Conservation (phyloP, 2,329 filamentous ascomycete species). For the Zarea fungicola region DNA sequence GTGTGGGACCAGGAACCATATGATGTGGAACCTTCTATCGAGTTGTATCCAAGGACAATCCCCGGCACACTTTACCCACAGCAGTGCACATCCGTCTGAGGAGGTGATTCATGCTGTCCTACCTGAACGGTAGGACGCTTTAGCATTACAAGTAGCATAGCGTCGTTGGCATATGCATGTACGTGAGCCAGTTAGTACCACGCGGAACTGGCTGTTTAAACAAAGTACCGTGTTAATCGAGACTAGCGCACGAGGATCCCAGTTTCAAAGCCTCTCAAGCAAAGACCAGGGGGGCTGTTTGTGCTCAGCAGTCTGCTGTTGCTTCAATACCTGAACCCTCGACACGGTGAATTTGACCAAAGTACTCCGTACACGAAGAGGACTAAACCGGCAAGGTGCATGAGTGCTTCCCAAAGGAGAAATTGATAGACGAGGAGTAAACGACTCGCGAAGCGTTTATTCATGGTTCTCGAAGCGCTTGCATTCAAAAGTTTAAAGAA, state of each 20-base stretch:
- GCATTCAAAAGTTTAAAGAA: too few species aligned
- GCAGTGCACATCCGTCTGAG: slow-evolving; percentile 6
- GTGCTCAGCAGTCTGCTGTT: background rate
- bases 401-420: too few species aligned
- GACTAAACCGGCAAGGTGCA: background rate
- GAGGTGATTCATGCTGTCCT: too few species aligned
- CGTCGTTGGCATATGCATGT: background rate
- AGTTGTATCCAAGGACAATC: background rate
- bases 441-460: too few species aligned
- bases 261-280: background rate
- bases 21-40: background rate
- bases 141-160: too few species aligned
- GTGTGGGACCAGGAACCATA: slow-evolving; percentile 12
- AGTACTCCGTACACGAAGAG: too few species aligned
- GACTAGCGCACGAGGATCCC: background rate
- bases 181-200: slow-evolving; percentile 2
- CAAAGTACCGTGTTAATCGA: slow-evolving; percentile 2
- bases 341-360: too few species aligned
- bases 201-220: too few species aligned
- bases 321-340: slow-evolving; percentile 5
- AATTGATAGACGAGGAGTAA: too few species aligned
- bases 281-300: background rate
- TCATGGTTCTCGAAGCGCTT: too few species aligned
- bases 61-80: slow-evolving; percentile 12
- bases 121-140: too few species aligned